A percentile compares a stretch with the other conserved stretches of the same genome.
These are phyloP conservation scores for Penicillium bovifimosum DNA, from an alignment of 495 filamentous ascomycete genomes.

Conservation along the genomic window DNA sequence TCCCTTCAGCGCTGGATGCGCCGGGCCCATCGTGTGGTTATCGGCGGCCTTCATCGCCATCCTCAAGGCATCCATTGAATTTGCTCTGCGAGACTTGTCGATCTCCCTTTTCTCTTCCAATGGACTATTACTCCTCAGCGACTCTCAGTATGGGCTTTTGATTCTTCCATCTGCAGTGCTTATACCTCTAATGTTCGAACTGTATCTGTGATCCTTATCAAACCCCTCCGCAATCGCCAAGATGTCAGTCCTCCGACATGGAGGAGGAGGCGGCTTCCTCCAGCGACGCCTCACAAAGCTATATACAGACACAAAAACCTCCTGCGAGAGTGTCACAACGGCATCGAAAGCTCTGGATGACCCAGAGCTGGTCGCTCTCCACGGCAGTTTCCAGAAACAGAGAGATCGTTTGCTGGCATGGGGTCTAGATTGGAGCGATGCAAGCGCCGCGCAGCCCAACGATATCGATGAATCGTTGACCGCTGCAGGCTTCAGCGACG, in stretches of 20 bases:
- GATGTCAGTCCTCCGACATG: constrained; percentile 47
- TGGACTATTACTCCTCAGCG: constrained; percentile 5
- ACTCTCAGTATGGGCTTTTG: constrained; percentile 17
- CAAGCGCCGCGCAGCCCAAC: constrained; percentile 57
- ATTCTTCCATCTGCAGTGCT: constrained; percentile 1
- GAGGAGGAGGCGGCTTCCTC: constrained; percentile 39
- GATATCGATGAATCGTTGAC: constrained; percentile 81
- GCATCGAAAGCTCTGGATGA: constrained; percentile 54
- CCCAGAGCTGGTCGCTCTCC: constrained; percentile 49
- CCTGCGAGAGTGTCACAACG: constrained; percentile 75
- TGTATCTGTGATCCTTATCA: constrained; percentile 17
- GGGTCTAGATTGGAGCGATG: constrained; percentile 88
- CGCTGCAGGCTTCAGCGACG: constrained; percentile 77
- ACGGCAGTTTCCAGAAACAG: constrained; percentile 53
- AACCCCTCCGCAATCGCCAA: constrained; percentile 27
- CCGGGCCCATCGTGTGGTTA: constrained; percentile 26
- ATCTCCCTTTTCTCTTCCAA: constrained; percentile 1
- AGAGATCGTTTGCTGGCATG: constrained; percentile 69
- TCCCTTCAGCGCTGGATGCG: constrained; percentile 26
- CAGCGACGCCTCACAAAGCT: constrained; percentile 75
- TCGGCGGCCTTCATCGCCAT: constrained; percentile 17
- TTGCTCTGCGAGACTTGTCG: constrained; percentile 4
- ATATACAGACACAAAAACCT: constrained; percentile 88
- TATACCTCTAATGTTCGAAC: constrained; percentile 3
- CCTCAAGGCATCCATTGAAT: constrained; percentile 22